Conservation (phyloP, 2,329 filamentous ascomycete genomes). For the Talaromyces sp. region DNA sequence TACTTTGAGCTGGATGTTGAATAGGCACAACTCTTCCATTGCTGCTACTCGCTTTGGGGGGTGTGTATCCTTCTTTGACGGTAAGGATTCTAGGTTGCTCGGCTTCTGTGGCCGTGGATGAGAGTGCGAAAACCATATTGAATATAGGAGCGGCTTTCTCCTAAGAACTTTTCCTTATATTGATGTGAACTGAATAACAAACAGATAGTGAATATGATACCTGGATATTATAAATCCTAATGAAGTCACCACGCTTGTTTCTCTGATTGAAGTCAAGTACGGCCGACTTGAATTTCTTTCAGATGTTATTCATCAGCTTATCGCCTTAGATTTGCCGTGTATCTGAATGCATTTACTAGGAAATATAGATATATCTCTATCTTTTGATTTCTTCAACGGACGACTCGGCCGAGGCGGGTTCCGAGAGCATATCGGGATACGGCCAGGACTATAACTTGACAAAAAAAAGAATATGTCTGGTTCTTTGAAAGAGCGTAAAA, state of each 20-base stretch:
- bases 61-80: conserved; percentile 6
- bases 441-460: not conserved
- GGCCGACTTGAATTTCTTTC: not conserved
- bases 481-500: not conserved
- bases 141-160: not conserved
- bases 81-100: conserved; percentile 7
- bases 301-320: not conserved
- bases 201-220: not conserved
- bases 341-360: not conserved
- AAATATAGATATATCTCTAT: not conserved
- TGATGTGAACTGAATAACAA: not conserved
- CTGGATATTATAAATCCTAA: not conserved
- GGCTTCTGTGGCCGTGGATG: conserved; percentile 1
- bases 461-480: not conserved
- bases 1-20: conserved; percentile 25
- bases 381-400: not conserved
- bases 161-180: not conserved
- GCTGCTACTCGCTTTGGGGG: conserved; percentile 6
- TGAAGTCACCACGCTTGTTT: not conserved
- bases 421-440: not conserved
- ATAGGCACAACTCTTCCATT: conserved; percentile 14
- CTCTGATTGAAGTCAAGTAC: not conserved
- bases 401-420: not conserved
- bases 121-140: conserved; percentile 6
- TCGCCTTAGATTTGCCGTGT: not conserved